A percentile compares a stretch with the other conserved stretches of the same genome.
phyloP scores from a whole-genome alignment of 2,329 filamentous ascomycete genomes.

The Aspergillus aculeatus region DNA sequence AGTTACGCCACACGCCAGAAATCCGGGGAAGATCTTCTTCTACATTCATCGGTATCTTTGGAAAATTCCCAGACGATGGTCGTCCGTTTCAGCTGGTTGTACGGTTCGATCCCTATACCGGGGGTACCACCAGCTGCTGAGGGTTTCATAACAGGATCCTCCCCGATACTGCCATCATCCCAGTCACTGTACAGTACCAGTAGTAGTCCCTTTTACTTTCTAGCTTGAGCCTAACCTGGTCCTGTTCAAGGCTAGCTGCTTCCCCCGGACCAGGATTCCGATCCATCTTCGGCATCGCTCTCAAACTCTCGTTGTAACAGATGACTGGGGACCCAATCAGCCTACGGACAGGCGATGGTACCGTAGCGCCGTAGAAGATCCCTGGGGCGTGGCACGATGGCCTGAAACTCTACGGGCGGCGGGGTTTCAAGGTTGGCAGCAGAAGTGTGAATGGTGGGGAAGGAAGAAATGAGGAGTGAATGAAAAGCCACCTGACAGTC shows the following conservation, averaged over 20 bases:
- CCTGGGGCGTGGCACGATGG: no score
- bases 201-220: neutral
- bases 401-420: neutral
- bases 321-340: conserved; percentile 1
- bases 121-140: no score
- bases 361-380: neutral
- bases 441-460: no score
- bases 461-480: neutral
- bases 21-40: neutral
- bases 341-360: neutral
- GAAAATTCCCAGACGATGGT: neutral
- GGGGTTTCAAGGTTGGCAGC: neutral
- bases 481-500: neutral
- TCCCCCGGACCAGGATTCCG: neutral
- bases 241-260: neutral
- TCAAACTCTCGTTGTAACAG: neutral
- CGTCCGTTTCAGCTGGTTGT: neutral
- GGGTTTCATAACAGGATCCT: neutral
- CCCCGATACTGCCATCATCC: neutral
- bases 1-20: neutral
- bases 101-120: neutral
- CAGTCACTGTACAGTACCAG: neutral
- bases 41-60: neutral
- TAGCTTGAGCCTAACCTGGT: neutral
- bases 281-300: neutral